Percentiles rank a stretch among this genome's conserved stretches.
Evolutionary conservation across 2,329 filamentous ascomycete genomes (phyloP).

Genomic region (Xenosphaeropsis pyriputrescens): DNA sequence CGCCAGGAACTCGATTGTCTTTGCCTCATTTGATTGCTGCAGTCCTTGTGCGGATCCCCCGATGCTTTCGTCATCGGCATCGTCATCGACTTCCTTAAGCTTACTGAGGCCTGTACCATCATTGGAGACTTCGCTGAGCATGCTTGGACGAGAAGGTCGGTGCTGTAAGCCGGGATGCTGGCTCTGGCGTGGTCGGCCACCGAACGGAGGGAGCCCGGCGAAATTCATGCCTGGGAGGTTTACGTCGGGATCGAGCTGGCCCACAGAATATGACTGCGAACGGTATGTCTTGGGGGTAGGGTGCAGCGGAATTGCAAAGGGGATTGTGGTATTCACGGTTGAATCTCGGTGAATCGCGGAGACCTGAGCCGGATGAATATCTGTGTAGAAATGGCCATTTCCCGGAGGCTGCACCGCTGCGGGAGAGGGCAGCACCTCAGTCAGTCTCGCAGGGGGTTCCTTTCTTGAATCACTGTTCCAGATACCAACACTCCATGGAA

Average conservation of each 20-base stretch:
- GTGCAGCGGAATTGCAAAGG: conserved; percentile 76
- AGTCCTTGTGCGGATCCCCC: conserved; percentile 39
- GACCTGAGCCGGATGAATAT: conserved; percentile 30
- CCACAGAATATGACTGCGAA: conserved; percentile 93
- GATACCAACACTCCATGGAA: conserved; percentile 67
- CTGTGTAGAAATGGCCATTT: conserved; percentile 28
- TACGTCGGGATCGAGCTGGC: conserved; percentile 64
- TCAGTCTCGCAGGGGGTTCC: conserved; percentile 58
- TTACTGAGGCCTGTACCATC: conserved; percentile 49
- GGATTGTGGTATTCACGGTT: conserved; percentile 50
- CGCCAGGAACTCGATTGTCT: conserved; percentile 46
- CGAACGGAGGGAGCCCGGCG: conserved; percentile 7
- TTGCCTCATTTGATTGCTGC: conserved; percentile 38
- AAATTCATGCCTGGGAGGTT: conserved; percentile 10
- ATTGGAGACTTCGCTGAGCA: conserved; percentile 58
- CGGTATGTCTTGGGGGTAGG: conserved; percentile 87
- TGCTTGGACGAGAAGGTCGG: conserved; percentile 64
- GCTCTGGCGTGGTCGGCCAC: conserved; percentile 20
- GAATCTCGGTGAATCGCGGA: conserved; percentile 36
- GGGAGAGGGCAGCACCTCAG: conserved; percentile 62
- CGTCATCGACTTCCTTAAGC: conserved; percentile 55
- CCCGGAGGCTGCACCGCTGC: conserved; percentile 39
- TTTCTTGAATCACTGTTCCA: conserved; percentile 66
- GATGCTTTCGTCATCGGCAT: conserved; percentile 37
- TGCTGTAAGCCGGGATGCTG: conserved; percentile 61